phyloP scores from a whole-genome alignment of 2,329 filamentous ascomycete species.

The Colletotrichum gigasporum region DNA sequence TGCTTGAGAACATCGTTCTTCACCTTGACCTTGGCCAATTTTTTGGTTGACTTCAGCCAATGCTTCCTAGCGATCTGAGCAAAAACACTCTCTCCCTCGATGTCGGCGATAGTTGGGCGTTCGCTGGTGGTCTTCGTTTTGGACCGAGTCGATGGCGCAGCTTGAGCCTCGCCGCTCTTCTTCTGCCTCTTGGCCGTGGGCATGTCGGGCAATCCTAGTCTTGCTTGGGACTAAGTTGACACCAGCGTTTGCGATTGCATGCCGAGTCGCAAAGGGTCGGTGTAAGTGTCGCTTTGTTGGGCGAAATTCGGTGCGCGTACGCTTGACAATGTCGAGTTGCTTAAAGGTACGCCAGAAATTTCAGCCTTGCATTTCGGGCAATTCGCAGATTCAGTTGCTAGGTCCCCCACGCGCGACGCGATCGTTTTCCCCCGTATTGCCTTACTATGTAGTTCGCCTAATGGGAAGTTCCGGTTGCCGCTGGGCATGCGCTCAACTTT shows the following conservation, averaged over 20 bases:
- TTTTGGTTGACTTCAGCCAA: constrained; percentile 76
- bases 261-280: not conserved
- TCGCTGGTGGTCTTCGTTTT: constrained; percentile 51
- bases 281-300: not conserved
- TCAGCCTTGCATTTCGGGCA: constrained; percentile 43
- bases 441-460: not conserved
- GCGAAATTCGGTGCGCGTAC: constrained; percentile 41
- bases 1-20: constrained; percentile 87
- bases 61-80: constrained; percentile 82
- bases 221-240: not conserved
- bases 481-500: not conserved
- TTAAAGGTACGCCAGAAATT: constrained; percentile 38
- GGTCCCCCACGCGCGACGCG: constrained; percentile 20
- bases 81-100: constrained; percentile 77
- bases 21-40: constrained; percentile 73
- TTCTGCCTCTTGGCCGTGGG: constrained; percentile 69
- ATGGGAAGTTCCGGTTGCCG: not conserved
- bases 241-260: constrained; percentile 15
- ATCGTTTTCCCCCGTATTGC: not conserved
- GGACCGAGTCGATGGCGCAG: constrained; percentile 41
- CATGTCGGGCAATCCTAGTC: constrained; percentile 49
- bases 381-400: not conserved
- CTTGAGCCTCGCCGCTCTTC: constrained; percentile 57
- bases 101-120: constrained; percentile 72
- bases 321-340: constrained; percentile 20